These are phyloP conservation scores for Fusarium domesticum DNA, from an alignment of 2,329 filamentous ascomycete species.

Conservation along the genomic window DNA sequence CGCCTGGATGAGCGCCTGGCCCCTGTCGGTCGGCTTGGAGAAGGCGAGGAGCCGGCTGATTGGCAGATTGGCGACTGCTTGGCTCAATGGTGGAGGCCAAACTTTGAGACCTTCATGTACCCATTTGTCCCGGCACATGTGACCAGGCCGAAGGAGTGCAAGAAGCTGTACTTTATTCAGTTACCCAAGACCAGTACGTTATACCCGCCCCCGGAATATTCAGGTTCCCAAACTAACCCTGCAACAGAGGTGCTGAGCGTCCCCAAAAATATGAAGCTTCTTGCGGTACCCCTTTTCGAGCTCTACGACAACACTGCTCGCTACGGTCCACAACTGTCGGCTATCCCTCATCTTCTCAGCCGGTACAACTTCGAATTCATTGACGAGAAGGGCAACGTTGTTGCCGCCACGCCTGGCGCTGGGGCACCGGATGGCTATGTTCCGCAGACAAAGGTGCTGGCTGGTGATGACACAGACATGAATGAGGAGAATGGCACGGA, in stretches of 20 bases:
- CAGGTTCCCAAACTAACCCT: slow-evolving; percentile 4
- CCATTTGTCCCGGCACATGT: slow-evolving; percentile 96
- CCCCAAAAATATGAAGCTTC: slow-evolving; percentile 99
- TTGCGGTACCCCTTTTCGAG: slow-evolving; percentile 94
- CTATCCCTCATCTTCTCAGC: slow-evolving; percentile 91
- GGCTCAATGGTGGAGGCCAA: slow-evolving; percentile 97
- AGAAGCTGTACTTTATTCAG: slow-evolving; percentile 98
- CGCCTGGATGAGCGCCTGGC: slow-evolving; percentile 91
- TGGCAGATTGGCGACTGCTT: slow-evolving; percentile 95
- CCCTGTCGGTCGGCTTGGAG: slow-evolving; percentile 80
- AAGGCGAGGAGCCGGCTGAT: slow-evolving; percentile 78
- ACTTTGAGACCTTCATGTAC: slow-evolving; percentile 99
- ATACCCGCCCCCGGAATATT: background rate
- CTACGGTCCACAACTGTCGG: slow-evolving; percentile 93
- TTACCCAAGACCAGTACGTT: slow-evolving; percentile 78
- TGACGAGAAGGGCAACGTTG: slow-evolving; percentile 85
- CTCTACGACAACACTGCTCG: slow-evolving; percentile 95
- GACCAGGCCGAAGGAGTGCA: slow-evolving; percentile 95
- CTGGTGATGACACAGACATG: slow-evolving; percentile 61
- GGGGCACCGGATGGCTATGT: slow-evolving; percentile 56
- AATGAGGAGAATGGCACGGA: slow-evolving; percentile 45
- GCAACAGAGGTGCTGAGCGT: slow-evolving; percentile 83
- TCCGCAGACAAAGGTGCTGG: slow-evolving; percentile 64
- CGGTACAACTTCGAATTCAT: slow-evolving; percentile 98
- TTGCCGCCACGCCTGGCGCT: slow-evolving; percentile 76